A percentile compares a stretch with the other conserved stretches of the same genome.
Evolutionary conservation across 768 basidiomycete species (phyloP).

Genomic region (Auricularia cornea): DNA sequence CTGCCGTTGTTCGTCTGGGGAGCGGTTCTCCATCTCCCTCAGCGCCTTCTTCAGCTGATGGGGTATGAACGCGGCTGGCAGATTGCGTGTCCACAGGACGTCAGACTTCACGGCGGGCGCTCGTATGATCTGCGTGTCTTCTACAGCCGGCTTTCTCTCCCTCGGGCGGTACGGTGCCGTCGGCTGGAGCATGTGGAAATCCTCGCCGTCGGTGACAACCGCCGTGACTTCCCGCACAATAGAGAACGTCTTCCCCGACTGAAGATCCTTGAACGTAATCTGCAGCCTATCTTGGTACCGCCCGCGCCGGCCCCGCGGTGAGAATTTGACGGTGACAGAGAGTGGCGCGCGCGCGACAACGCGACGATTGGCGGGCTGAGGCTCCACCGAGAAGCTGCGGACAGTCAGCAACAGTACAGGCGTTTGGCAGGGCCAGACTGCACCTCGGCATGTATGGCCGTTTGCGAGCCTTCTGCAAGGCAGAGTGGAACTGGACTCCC

Average conservation of each 20-base stretch:
- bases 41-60: constrained; percentile 22
- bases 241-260: constrained; percentile 29
- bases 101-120: constrained; percentile 29
- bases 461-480: background rate
- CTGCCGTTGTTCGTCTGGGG: constrained; percentile 10
- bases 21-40: constrained; percentile 4
- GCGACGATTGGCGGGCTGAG: too few relatives aligned
- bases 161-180: constrained; percentile 35
- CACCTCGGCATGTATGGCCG: background rate
- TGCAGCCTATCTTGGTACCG: constrained; percentile 41
- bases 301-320: constrained; percentile 17
- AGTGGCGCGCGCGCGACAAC: too few relatives aligned
- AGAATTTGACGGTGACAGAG: background rate
- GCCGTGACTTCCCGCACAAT: constrained; percentile 39
- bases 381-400: too few relatives aligned
- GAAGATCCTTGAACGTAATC: constrained; percentile 34
- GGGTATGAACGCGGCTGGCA: constrained; percentile 36
- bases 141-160: constrained; percentile 3
- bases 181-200: constrained; percentile 40
- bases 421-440: too few relatives aligned
- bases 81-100: constrained; percentile 32
- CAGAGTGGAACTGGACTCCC: background rate
- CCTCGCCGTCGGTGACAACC: constrained; percentile 39
- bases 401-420: too few relatives aligned
- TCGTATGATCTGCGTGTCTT: constrained; percentile 25